Evolutionary conservation across 2,329 filamentous ascomycete genomes (phyloP).

Genomic region (Fusarium pilosicola): DNA sequence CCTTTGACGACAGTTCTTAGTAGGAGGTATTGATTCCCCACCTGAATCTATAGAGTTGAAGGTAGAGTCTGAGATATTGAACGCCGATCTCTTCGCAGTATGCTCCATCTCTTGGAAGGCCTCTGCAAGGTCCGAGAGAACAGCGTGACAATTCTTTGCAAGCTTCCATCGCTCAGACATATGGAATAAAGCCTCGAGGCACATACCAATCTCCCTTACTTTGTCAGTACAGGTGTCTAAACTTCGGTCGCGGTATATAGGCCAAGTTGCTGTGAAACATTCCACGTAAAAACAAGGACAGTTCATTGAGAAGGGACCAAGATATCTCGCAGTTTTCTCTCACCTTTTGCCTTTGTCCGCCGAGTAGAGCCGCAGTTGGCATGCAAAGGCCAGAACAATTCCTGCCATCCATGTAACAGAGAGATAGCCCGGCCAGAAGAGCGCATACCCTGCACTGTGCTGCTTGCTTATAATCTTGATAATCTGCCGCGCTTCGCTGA

Average conservation of each 20-base stretch:
- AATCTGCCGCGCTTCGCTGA: background rate
- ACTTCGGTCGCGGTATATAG: no score
- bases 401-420: background rate
- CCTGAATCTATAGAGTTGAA: no score
- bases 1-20: background rate
- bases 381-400: background rate
- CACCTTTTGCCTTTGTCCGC: background rate
- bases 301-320: background rate
- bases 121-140: background rate
- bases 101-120: background rate
- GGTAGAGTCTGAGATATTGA: no score
- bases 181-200: background rate
- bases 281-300: no score
- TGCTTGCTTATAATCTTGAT: background rate
- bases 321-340: background rate
- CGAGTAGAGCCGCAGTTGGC: background rate
- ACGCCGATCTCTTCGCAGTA: background rate
- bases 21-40: no score
- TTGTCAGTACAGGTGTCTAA: background rate
- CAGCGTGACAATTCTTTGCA: background rate
- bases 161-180: background rate
- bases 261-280: no score
- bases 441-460: no score
- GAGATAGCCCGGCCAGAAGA: background rate
- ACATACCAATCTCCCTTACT: background rate